Evolutionary conservation across 257 asterid species (phyloP).

Genomic region (Solanum megistacrolobum): DNA sequence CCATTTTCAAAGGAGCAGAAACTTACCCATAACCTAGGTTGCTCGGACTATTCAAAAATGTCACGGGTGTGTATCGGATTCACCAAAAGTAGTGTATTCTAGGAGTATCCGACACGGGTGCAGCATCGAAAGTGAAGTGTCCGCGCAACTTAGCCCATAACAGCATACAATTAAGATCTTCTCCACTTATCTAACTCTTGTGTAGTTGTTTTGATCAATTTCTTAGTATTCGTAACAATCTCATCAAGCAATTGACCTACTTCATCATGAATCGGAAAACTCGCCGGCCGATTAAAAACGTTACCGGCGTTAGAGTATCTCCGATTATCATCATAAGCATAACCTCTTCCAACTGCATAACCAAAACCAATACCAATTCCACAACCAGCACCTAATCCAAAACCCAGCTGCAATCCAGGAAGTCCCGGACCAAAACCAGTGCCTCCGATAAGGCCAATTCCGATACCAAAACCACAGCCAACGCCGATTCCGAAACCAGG

Average conservation of each 20-base stretch:
- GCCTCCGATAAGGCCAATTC: conserved; percentile 76
- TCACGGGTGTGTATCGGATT: no score
- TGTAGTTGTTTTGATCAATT: conserved; percentile 25
- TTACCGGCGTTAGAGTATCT: conserved; percentile 49
- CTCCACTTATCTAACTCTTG: conserved; percentile 39
- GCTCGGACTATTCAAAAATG: no score
- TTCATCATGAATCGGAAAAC: conserved; percentile 27
- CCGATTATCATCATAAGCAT: conserved; percentile 55
- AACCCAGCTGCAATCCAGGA: conserved; percentile 72
- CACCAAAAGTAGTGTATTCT: no score
- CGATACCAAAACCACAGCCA: conserved; percentile 85
- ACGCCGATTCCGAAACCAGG: conserved; percentile 84
- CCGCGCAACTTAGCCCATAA: no score
- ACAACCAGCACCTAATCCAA: conserved; percentile 86
- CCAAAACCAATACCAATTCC: conserved; percentile 88
- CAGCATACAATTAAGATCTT: neutral
- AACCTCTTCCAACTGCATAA: conserved; percentile 71
- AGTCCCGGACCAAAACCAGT: conserved; percentile 71
- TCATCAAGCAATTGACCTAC: conserved; percentile 10
- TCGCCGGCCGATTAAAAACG: conserved; percentile 16
- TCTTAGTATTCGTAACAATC: neutral
- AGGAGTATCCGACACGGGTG: no score
- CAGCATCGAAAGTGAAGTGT: no score
- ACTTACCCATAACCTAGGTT: neutral
- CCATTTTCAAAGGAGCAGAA: neutral